Percentiles rank a stretch among this genome's conserved stretches.
phyloP scores from a whole-genome alignment of 441 rosid genomes.

The Rhodomyrtus psidioides region DNA sequence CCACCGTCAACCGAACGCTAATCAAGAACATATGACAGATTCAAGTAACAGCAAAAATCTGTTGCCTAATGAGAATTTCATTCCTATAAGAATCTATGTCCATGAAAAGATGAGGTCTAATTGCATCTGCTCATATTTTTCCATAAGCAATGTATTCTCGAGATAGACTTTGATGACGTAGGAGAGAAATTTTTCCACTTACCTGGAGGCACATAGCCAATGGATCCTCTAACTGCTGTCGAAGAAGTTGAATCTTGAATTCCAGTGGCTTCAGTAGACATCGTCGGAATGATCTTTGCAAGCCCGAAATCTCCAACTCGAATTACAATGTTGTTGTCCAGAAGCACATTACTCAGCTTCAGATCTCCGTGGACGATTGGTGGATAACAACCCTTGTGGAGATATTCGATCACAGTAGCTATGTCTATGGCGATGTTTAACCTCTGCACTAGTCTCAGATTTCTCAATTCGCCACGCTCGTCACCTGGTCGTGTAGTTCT shows the following conservation, averaged over 20 bases:
- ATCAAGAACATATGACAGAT: background rate
- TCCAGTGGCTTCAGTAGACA: background rate
- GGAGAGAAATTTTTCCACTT: background rate
- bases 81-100: too few relatives aligned
- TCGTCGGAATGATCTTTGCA: background rate
- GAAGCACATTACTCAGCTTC: background rate
- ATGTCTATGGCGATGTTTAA: background rate
- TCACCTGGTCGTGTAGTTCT: background rate
- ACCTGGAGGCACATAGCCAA: background rate
- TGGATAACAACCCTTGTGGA: background rate
- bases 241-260: background rate
- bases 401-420: background rate
- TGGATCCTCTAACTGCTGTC: background rate
- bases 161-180: background rate
- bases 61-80: background rate
- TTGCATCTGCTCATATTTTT: background rate
- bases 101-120: too few relatives aligned
- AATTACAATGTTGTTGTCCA: background rate
- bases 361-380: background rate
- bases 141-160: background rate
- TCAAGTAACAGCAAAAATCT: background rate
- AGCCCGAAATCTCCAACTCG: background rate
- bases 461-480: background rate
- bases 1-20: background rate
- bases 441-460: background rate